A percentile compares a stretch with the other conserved stretches of the same genome.
Conservation (phyloP, 805 yeast genomes). For the Jamesozyma jinghongensis region DNA sequence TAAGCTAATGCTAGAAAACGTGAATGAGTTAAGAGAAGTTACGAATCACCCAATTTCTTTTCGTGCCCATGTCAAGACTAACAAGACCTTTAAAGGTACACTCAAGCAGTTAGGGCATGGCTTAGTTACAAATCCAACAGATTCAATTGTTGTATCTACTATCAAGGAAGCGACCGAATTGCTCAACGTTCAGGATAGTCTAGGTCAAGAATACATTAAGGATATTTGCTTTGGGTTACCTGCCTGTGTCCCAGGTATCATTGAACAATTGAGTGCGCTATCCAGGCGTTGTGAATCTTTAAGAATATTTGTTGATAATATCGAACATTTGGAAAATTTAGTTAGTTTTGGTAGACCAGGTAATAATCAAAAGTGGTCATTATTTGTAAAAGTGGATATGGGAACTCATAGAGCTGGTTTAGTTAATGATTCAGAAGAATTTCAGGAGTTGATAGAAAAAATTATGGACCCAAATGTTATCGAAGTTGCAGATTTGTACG, state of each 20-base stretch:
- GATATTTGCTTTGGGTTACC: conserved; percentile 57
- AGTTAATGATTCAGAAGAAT: conserved; percentile 25
- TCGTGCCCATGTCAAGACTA: conserved; percentile 71
- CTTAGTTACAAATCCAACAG: conserved; percentile 30
- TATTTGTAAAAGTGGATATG: conserved; percentile 60
- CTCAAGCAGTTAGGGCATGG: conserved; percentile 44
- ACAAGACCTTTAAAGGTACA: conserved; percentile 56
- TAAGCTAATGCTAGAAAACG: conserved; percentile 40
- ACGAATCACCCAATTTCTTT: conserved; percentile 30
- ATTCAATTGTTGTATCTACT: conserved; percentile 58
- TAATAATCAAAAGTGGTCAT: conserved; percentile 39
- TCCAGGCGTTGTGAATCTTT: conserved; percentile 36
- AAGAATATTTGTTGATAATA: conserved; percentile 53
- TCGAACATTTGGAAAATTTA: conserved; percentile 45
- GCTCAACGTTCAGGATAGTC: conserved; percentile 23
- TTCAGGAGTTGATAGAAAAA: conserved; percentile 32
- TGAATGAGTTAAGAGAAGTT: conserved; percentile 30
- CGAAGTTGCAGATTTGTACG: conserved; percentile 40
- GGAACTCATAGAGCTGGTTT: conserved; percentile 69
- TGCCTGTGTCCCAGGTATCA: conserved; percentile 39
- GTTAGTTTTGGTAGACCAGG: conserved; percentile 28
- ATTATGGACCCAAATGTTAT: conserved; percentile 21
- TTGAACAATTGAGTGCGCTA: conserved; percentile 41
- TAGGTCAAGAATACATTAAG: conserved; percentile 24
- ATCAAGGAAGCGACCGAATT: conserved; percentile 55